phyloP scores from a whole-genome alignment of 2,329 filamentous ascomycete species.

The Epicoccum nigrum region DNA sequence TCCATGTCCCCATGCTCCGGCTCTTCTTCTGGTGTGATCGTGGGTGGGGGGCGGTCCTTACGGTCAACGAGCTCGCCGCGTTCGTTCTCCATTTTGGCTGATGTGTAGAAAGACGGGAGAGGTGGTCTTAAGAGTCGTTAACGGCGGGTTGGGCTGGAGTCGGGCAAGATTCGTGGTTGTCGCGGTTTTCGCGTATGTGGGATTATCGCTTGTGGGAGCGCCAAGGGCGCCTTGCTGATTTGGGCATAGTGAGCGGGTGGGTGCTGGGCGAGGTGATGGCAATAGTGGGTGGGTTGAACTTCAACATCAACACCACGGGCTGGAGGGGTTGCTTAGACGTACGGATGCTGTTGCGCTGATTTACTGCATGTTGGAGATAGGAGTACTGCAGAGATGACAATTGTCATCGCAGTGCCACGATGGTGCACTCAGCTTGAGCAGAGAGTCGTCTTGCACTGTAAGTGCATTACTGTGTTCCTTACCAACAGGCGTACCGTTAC shows the following conservation, averaged over 20 bases:
- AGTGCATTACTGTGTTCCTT: too few relatives aligned
- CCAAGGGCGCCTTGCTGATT: slow-evolving; percentile 8
- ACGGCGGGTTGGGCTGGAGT: slow-evolving; percentile 35
- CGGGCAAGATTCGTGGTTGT: slow-evolving; percentile 16
- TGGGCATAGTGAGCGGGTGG: not conserved
- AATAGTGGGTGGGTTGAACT: too few relatives aligned
- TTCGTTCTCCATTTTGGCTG: slow-evolving; percentile 96
- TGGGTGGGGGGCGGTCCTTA: slow-evolving; percentile 20
- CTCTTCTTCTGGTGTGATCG: too few relatives aligned
- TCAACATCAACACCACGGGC: not conserved
- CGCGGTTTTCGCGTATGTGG: slow-evolving; percentile 13
- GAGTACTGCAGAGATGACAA: too few relatives aligned
- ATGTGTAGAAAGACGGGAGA: slow-evolving; percentile 36
- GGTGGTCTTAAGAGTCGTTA: slow-evolving; percentile 32
- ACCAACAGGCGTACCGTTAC: too few relatives aligned
- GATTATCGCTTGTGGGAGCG: slow-evolving; percentile 12
- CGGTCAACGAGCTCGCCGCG: slow-evolving; percentile 98
- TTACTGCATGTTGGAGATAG: too few relatives aligned
- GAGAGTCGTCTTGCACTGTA: too few relatives aligned
- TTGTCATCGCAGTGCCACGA: too few relatives aligned
- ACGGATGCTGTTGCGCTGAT: too few relatives aligned
- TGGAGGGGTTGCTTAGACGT: too few relatives aligned
- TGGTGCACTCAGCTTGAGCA: too few relatives aligned
- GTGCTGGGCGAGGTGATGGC: too few relatives aligned
- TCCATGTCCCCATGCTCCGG: not conserved